Percentiles rank a stretch among this genome's conserved stretches.
Conservation (phyloP, 805 yeast species). For the Diddensiella caesifluorescens region DNA sequence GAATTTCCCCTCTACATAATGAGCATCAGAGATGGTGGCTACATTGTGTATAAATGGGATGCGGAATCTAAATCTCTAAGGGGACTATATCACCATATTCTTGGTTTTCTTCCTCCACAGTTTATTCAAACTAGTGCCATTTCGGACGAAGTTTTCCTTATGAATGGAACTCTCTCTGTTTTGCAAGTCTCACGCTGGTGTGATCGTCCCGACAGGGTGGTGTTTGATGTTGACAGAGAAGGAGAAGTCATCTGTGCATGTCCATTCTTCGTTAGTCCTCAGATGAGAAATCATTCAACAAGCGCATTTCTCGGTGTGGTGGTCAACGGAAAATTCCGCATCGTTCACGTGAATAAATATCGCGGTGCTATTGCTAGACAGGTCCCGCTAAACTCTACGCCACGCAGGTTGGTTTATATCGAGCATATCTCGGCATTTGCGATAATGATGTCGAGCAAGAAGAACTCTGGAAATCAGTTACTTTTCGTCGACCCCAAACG, state of each 20-base stretch:
- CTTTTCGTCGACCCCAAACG: constrained; percentile 1
- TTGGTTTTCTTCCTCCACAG: no score
- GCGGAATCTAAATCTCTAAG: no score
- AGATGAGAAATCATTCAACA: background rate
- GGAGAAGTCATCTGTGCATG: constrained; percentile 2
- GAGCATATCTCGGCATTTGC: constrained; percentile 16
- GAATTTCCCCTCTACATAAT: no score
- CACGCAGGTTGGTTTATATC: constrained; percentile 15
- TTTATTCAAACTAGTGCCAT: no score
- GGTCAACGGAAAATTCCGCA: constrained; percentile 11
- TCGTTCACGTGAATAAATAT: constrained; percentile 8
- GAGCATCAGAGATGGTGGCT: no score
- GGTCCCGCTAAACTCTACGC: constrained; percentile 11
- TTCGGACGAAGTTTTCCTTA: no score
- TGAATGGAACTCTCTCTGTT: no score
- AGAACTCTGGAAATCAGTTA: background rate
- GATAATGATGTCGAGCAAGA: constrained; percentile 7
- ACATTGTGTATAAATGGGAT: no score
- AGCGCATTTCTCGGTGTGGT: constrained; percentile 8
- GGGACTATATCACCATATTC: no score
- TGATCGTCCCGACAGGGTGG: constrained; percentile 8
- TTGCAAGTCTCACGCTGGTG: no score
- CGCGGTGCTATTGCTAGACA: constrained; percentile 6
- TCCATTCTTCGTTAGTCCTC: background rate
- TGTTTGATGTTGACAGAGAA: constrained; percentile 1